Evolutionary conservation across 225 moss, liverwort and hornwort species (phyloP).

Genomic region (Thuidium tamariscinum): DNA sequence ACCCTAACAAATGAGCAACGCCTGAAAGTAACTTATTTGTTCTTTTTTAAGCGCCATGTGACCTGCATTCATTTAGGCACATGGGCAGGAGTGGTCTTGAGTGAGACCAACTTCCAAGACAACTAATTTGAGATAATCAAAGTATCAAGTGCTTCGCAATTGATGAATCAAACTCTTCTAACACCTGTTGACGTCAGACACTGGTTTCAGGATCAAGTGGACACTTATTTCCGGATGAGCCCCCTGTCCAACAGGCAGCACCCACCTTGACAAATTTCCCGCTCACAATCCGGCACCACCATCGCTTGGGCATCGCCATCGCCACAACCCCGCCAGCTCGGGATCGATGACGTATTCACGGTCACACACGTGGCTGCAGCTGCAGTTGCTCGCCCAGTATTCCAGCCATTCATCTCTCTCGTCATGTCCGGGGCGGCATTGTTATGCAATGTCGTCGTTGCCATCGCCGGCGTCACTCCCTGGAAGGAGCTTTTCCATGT

Average conservation of each 20-base stretch:
- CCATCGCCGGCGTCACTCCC: background rate
- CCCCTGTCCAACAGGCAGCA: background rate
- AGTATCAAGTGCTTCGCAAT: background rate
- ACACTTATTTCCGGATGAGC: background rate
- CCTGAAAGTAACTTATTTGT: background rate
- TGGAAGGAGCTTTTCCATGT: slow-evolving; percentile 6
- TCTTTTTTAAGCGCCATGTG: background rate
- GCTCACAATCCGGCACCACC: slow-evolving; percentile 2
- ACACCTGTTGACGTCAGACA: background rate
- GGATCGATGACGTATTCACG: background rate
- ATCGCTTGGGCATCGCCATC: background rate
- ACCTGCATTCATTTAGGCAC: background rate
- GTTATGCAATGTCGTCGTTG: background rate
- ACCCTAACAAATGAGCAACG: background rate
- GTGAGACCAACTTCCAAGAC: background rate
- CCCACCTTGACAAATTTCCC: slow-evolving; percentile 2
- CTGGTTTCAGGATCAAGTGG: background rate
- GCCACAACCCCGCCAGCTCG: slow-evolving; percentile 12
- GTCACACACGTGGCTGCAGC: background rate
- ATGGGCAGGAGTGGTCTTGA: background rate
- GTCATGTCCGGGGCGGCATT: background rate
- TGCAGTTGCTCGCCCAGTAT: background rate
- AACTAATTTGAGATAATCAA: background rate
- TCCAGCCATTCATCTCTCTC: background rate
- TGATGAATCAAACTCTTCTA: background rate